Conservation (phyloP, 2,329 filamentous ascomycete genomes). For the Hortaea sp. region DNA sequence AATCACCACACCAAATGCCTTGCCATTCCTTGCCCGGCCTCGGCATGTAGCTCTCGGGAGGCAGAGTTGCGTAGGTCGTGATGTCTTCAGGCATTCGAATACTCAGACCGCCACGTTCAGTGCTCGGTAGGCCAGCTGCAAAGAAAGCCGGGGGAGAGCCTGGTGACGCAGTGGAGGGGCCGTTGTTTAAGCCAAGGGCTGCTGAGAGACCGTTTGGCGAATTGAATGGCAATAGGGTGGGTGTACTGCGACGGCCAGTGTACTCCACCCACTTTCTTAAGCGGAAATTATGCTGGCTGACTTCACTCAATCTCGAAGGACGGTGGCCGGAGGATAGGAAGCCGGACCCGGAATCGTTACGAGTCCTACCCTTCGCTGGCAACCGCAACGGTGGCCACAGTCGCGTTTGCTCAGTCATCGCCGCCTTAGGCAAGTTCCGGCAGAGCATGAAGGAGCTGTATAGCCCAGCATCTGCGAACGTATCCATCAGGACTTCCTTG, state of each 20-base stretch:
- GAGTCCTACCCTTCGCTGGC: slow-evolving; percentile 51
- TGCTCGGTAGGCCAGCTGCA: slow-evolving; percentile 10
- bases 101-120: slow-evolving; percentile 29
- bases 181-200: slow-evolving; percentile 20
- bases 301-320: slow-evolving; percentile 45
- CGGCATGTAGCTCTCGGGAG: slow-evolving; percentile 66
- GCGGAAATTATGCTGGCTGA: slow-evolving; percentile 62
- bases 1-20: slow-evolving; percentile 89
- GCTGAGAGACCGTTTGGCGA: slow-evolving; percentile 12
- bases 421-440: slow-evolving; percentile 37
- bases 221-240: slow-evolving; percentile 17
- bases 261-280: slow-evolving; percentile 70
- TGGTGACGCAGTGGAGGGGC: slow-evolving; percentile 5
- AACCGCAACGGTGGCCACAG: slow-evolving; percentile 70
- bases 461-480: slow-evolving; percentile 34
- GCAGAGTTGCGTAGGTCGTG: slow-evolving; percentile 61
- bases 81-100: slow-evolving; percentile 43
- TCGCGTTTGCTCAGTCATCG: slow-evolving; percentile 26
- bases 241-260: slow-evolving; percentile 22
- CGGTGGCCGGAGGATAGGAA: slow-evolving; percentile 37
- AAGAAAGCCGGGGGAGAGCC: slow-evolving; percentile 5
- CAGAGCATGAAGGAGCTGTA: slow-evolving; percentile 62
- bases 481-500: slow-evolving; percentile 45
- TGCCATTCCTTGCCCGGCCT: slow-evolving; percentile 72
- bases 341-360: slow-evolving; percentile 37